These are phyloP conservation scores for Paspalum vaginatum DNA, from an alignment of 176 grass and related monocot species.

Conservation along the genomic window DNA sequence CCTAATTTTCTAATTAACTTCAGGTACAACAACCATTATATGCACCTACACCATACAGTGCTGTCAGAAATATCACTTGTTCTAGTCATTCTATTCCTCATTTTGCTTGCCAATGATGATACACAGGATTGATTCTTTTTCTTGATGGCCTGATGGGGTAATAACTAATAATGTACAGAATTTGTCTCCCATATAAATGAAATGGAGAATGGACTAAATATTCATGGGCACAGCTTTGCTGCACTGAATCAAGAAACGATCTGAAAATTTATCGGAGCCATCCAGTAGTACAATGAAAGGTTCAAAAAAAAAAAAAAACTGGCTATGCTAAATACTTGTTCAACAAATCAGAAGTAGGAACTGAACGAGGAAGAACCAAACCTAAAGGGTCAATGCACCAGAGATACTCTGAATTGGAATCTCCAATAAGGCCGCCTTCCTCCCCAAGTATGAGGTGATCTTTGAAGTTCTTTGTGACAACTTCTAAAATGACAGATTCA, in stretches of 20 bases:
- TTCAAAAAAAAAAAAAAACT: not conserved
- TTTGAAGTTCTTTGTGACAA: conserved; percentile 83
- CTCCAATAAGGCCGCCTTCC: conserved; percentile 96
- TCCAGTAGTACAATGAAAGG: not conserved
- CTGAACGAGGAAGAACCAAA: conserved; percentile 49
- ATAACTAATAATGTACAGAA: conserved; percentile 4
- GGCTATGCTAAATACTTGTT: not conserved
- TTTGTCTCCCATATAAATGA: conserved; percentile 24
- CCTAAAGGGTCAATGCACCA: conserved; percentile 99
- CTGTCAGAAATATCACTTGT: conserved; percentile 14
- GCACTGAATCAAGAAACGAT: not conserved
- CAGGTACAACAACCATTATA: conserved; percentile 14
- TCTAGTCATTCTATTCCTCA: not conserved
- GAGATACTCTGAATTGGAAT: conserved; percentile 83
- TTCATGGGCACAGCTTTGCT: conserved; percentile 8
- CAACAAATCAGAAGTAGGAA: conserved; percentile 11
- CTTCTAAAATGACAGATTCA: conserved; percentile 88
- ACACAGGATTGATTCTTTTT: not conserved
- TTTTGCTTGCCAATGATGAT: conserved; percentile 1
- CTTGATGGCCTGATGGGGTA: not conserved
- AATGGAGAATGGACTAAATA: conserved; percentile 1
- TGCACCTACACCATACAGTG: not conserved
- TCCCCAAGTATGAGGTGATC: conserved; percentile 97
- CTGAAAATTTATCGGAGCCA: conserved; percentile 1
- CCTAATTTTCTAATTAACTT: conserved; percentile 8